Percentiles rank a stretch among this genome's conserved stretches.
Evolutionary conservation across 805 yeast genomes (phyloP).

Genomic region (Kodamaea nitidulidarum): DNA sequence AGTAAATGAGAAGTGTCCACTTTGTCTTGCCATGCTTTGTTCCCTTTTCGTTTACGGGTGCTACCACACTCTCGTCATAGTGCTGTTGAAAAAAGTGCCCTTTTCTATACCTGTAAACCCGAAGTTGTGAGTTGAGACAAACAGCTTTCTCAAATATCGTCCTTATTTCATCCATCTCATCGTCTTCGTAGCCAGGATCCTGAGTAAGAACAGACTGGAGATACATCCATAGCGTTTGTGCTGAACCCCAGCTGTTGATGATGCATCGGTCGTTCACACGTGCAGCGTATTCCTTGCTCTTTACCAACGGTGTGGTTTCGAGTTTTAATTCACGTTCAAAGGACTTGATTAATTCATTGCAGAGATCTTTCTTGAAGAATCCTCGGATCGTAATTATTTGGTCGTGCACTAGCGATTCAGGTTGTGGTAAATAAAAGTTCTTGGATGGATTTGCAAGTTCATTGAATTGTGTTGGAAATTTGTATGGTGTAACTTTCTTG

Average conservation of each 20-base stretch:
- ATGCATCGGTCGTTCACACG: conserved; percentile 52
- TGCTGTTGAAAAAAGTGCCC: conserved; percentile 62
- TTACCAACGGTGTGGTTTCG: conserved; percentile 47
- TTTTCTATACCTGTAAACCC: conserved; percentile 50
- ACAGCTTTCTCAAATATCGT: conserved; percentile 34
- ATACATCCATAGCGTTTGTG: conserved; percentile 41
- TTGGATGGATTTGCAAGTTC: conserved; percentile 11
- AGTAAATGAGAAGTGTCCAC: conserved; percentile 58
- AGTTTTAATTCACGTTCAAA: conserved; percentile 26
- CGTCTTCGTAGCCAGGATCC: conserved; percentile 25
- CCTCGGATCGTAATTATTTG: conserved; percentile 41
- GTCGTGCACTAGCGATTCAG: conserved; percentile 23
- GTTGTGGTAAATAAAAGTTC: conserved; percentile 17
- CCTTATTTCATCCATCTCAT: conserved; percentile 19
- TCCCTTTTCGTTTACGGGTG: conserved; percentile 22
- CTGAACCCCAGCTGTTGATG: conserved; percentile 36
- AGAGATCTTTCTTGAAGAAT: conserved; percentile 33
- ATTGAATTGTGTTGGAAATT: conserved; percentile 17
- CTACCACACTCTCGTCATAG: conserved; percentile 53
- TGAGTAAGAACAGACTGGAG: conserved; percentile 28
- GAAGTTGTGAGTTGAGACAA: conserved; percentile 52
- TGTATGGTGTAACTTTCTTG: conserved; percentile 8
- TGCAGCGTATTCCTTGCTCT: conserved; percentile 52
- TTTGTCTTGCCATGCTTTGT: conserved; percentile 38
- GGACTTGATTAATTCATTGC: conserved; percentile 36